Base-by-base conservation (phyloP, 768 basidiomycete species). In the Mycena rebaudengoi region DNA sequence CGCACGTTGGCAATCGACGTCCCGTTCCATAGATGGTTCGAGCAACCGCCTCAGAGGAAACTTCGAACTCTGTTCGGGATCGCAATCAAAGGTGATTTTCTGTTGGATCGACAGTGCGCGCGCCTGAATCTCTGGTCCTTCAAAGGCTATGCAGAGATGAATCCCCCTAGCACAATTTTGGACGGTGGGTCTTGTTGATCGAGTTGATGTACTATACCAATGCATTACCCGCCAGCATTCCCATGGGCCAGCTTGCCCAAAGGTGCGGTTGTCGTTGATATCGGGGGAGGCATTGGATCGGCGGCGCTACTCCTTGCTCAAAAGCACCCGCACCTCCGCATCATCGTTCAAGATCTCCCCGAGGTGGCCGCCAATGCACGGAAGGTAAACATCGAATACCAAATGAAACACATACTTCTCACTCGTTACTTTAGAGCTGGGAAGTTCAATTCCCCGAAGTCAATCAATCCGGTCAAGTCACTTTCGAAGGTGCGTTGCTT, bases 201-300 rank as follows among this genome's bases (percentile, higher is more conserved):
- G 25, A 61, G 25, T 44, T 39, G 16, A 45, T 30, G 33, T 40
- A n/a, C n/a, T n/a, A 45, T 46, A 50, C 20, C n/a, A 49, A 56
- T 45, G 43, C 30, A 30, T 35, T 37, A n/a, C 45, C 46, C 25
- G 7, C 35, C 45, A 66, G 65, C 54, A 3, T 66, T 55, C 35
- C 37, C 37, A 10, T 67, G 66, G 66, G 28, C 26, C 4, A 25
- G 23, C 7, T 28, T 67, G 23, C 49, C 55, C 8, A 18, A 44
- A 25, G 55, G 51, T 30, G 33, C 44, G 28, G 21, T 72, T 5
- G 60, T 80, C 20, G 75, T 79, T n/a, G 79, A 79, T 49, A 75
- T 80, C 12, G 77, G 76, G 2, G 75, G 74, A 2, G 77, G 75
- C 0, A 57, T 77, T 23, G 78, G 77, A 45, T 46, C 23, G 25